These are phyloP conservation scores for Nidula niveotomentosa DNA, from an alignment of 1,284 basidiomycete genomes.

Conservation along the genomic window DNA sequence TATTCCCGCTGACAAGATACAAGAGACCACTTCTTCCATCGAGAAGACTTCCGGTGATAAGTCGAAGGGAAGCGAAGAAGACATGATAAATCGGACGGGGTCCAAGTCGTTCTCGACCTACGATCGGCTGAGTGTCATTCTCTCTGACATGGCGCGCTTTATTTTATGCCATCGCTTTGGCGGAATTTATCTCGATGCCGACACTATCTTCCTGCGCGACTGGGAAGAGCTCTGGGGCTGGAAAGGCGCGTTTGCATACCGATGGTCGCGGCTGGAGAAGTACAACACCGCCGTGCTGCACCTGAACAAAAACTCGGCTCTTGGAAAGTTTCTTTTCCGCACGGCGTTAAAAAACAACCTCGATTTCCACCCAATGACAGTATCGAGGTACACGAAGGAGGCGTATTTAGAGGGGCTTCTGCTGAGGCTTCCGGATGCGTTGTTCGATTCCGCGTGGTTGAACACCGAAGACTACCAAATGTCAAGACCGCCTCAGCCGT, in stretches of 20 bases:
- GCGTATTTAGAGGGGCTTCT: constrained; percentile 73
- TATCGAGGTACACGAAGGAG: constrained; percentile 79
- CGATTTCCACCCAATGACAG: constrained; percentile 88
- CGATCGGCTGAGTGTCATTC: constrained; percentile 78
- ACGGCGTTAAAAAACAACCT: constrained; percentile 83
- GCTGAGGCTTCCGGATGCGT: constrained; percentile 77
- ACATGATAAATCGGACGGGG: constrained; percentile 73
- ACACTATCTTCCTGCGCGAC: constrained; percentile 85
- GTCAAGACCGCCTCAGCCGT: constrained; percentile 82
- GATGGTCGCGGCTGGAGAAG: constrained; percentile 79
- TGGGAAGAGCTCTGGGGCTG: constrained; percentile 92
- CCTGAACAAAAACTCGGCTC: constrained; percentile 78
- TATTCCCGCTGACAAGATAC: constrained; percentile 2
- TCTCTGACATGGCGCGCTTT: constrained; percentile 88
- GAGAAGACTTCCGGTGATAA: constrained; percentile 6
- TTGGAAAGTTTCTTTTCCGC: constrained; percentile 82
- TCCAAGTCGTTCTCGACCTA: constrained; percentile 75
- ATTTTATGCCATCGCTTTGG: constrained; percentile 85
- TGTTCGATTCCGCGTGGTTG: constrained; percentile 88
- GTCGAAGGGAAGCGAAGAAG: constrained; percentile 44
- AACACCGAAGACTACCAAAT: constrained; percentile 83
- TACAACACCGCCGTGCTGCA: constrained; percentile 89
- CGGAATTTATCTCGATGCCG: constrained; percentile 86
- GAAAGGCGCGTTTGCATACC: constrained; percentile 85
- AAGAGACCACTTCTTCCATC: not conserved